Evolutionary conservation across 768 basidiomycete species (phyloP).

Genomic region (Lactifluus hygrophoroides): DNA sequence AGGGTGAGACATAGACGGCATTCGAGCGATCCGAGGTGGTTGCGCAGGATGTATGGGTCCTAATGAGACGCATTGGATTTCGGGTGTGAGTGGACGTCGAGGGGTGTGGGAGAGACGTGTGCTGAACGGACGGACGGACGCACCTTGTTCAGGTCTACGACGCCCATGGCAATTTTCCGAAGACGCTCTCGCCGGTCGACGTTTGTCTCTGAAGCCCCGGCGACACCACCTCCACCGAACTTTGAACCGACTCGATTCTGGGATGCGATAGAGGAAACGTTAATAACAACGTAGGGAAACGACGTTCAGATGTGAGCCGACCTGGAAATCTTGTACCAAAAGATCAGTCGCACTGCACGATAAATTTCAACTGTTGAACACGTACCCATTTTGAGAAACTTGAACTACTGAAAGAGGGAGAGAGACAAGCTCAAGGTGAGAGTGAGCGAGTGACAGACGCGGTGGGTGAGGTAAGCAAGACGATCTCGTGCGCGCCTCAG

Average conservation of each 20-base stretch:
- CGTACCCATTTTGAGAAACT: conserved; percentile 16
- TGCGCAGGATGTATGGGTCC: conserved; percentile 98
- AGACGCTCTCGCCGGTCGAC: conserved; percentile 92
- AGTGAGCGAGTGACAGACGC: neutral
- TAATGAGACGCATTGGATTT: too few species aligned
- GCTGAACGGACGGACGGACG: too few species aligned
- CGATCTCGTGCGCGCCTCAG: conserved; percentile 2
- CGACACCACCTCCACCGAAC: conserved; percentile 93
- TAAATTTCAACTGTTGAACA: neutral
- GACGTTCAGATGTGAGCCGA: neutral
- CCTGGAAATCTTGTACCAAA: conserved; percentile 16
- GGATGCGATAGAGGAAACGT: neutral
- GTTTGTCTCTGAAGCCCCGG: conserved; percentile 90
- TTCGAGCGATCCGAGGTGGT: conserved; percentile 96
- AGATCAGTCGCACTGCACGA: neutral
- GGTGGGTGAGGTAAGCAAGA: conserved; percentile 1
- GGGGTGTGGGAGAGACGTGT: too few species aligned
- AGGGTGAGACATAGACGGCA: conserved; percentile 96
- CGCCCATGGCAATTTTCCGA: conserved; percentile 91
- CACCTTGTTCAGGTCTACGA: conserved; percentile 96
- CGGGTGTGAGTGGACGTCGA: too few species aligned
- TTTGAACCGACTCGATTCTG: conserved; percentile 94
- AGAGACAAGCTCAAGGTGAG: neutral
- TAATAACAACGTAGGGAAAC: neutral
- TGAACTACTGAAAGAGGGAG: neutral